Base-by-base conservation (phyloP, 768 basidiomycete species). In the Podaxis carcinomalis region DNA sequence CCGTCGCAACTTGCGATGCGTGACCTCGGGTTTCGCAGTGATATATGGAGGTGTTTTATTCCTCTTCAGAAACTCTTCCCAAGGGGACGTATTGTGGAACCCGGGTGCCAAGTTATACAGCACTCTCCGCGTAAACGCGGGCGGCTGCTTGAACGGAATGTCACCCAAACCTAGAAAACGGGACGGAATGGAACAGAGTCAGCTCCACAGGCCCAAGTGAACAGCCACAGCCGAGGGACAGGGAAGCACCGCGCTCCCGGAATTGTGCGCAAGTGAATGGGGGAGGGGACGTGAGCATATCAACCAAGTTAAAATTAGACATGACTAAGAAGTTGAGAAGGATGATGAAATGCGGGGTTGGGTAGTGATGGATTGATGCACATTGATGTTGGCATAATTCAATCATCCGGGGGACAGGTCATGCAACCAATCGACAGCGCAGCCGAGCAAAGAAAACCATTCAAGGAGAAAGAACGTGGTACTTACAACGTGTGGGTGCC, bases 401-500 rank as follows among this genome's bases (percentile, higher is more conserved):
- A 62, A 44, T 56, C 49, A 47, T 36, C 52, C 36, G 50, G 28
- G 28, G 60, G 42, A 25, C 60, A 46, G 57, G 40, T 59, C 63
- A 62, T 35, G 46, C 27, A 47, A 36, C 63, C 51, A 63, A 52
- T 54, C 53, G 53, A 52, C 50, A 59, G 62, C 57, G 19, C 42
- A 16, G 16, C 42, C 42, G 16, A 44, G 23, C 35, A 7, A 49
- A 61, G 47, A 53, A 57, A 51, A 51, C 51, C 40, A 51, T 51
- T 47, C 51, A n/a, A 42, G 59, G 56, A 66, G 68, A 44, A 65
- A 65, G 64, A 64, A 27, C 59, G 35, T 40, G 56, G 55, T 51
- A 80, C 84, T 67, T 68, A 90, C 90, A 88, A 73, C 90, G 81
- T 66, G 87, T 88, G 56, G 89, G 89, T 3, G 89, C 88, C 28